Percentiles rank a stretch among this genome's conserved stretches.
phyloP scores from a whole-genome alignment of 768 basidiomycete species.

The Psilocybe cyanescens region DNA sequence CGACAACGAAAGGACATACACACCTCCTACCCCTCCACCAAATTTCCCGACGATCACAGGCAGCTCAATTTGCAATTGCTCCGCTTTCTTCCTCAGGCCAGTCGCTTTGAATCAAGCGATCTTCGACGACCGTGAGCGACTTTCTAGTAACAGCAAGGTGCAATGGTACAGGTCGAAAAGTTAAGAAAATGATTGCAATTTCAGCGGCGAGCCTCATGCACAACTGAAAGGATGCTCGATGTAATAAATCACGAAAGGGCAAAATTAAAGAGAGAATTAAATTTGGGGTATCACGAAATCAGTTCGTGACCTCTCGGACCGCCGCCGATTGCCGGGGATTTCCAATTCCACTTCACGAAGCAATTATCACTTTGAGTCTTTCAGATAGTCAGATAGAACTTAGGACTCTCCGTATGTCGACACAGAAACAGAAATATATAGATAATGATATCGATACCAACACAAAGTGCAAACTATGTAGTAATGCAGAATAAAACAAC shows the following conservation, averaged over 20 bases:
- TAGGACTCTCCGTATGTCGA: not conserved
- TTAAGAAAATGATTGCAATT: not conserved
- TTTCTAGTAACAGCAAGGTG: not conserved
- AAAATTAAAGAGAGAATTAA: not conserved
- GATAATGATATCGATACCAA: slow-evolving; percentile 15
- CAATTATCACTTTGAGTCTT: not conserved
- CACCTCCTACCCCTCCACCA: not conserved
- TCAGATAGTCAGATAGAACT: no score
- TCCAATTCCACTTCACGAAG: not conserved
- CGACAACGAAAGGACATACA: not conserved
- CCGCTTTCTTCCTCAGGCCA: not conserved
- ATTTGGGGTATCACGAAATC: slow-evolving; percentile 8
- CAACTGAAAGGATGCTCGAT: not conserved
- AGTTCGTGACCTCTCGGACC: not conserved
- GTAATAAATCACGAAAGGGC: not conserved
- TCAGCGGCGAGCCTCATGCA: not conserved
- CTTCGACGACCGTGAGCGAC: not conserved
- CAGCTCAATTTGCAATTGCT: slow-evolving; percentile 2
- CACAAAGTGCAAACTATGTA: slow-evolving; percentile 2
- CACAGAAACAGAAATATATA: slow-evolving; percentile 21
- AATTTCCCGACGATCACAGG: not conserved
- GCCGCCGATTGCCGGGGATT: slow-evolving; percentile 12
- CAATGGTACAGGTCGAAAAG: not conserved
- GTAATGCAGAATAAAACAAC: slow-evolving; percentile 7
- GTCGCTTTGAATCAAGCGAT: not conserved